Conservation (phyloP, 768 basidiomycete genomes). For the Rhizopogon roseolus region DNA sequence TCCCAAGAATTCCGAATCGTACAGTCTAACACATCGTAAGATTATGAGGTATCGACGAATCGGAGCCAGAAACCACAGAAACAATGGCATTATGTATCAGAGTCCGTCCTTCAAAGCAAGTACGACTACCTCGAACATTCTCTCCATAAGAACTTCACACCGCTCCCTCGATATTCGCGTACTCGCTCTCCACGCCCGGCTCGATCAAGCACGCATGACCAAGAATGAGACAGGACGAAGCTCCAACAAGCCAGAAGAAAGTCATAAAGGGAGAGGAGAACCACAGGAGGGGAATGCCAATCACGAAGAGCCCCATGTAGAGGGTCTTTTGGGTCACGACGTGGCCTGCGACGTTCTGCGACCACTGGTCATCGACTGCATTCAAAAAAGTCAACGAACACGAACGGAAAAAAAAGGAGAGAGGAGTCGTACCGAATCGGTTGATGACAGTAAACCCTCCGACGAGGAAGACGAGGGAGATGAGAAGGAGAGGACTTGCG, state of each 20-base stretch:
- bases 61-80: background rate
- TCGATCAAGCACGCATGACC: slow-evolving; percentile 87
- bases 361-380: background rate
- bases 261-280: slow-evolving; percentile 69
- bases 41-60: background rate
- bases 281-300: slow-evolving; percentile 88
- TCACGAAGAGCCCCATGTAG: slow-evolving; percentile 85
- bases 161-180: slow-evolving; percentile 68
- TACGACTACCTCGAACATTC: background rate
- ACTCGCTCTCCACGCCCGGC: slow-evolving; percentile 94
- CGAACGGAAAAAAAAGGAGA: background rate
- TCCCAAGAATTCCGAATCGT: background rate
- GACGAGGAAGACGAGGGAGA: slow-evolving; percentile 83
- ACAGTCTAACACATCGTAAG: background rate
- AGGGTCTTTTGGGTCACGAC: slow-evolving; percentile 86
- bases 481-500: slow-evolving; percentile 76
- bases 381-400: too few relatives aligned
- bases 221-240: slow-evolving; percentile 78
- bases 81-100: background rate
- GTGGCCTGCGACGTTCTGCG: slow-evolving; percentile 76
- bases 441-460: slow-evolving; percentile 90
- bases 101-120: background rate
- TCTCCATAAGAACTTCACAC: slow-evolving; percentile 36
- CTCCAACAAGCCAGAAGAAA: slow-evolving; percentile 94
- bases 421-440: slow-evolving; percentile 62